phyloP scores from a whole-genome alignment of 345 rosid species.

The Trapa incisa region DNA sequence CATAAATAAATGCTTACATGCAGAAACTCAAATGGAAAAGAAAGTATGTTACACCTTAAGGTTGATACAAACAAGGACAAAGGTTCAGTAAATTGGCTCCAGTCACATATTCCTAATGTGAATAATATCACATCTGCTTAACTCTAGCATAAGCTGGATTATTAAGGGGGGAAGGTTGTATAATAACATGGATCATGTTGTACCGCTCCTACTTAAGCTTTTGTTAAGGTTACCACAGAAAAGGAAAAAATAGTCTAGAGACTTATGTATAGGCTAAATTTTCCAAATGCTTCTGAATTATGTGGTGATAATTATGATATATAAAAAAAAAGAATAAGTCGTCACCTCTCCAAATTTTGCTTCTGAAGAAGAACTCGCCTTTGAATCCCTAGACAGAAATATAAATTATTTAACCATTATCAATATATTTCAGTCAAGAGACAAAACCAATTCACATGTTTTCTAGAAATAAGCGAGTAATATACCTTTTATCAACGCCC shows the following conservation, averaged over 20 bases:
- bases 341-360: conserved; percentile 89
- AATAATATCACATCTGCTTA: not conserved
- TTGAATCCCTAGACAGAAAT: conserved; percentile 51
- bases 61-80: not conserved
- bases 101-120: not conserved
- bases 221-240: not conserved
- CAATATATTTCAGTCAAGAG: not conserved
- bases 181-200: not conserved
- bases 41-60: not conserved
- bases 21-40: too few species aligned
- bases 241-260: not conserved
- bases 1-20: not conserved
- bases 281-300: not conserved
- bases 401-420: conserved; percentile 9
- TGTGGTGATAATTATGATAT: not conserved
- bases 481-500: conserved; percentile 89
- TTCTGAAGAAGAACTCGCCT: conserved; percentile 53
- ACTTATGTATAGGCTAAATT: not conserved
- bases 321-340: conserved; percentile 5
- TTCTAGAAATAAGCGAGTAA: not conserved
- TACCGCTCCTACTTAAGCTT: not conserved
- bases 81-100: not conserved
- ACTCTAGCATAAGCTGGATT: not conserved
- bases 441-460: not conserved
- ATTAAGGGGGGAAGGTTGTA: too few species aligned